Evolutionary conservation across 2,329 filamentous ascomycete species (phyloP).

Genomic region (Ilyonectria destructans): DNA sequence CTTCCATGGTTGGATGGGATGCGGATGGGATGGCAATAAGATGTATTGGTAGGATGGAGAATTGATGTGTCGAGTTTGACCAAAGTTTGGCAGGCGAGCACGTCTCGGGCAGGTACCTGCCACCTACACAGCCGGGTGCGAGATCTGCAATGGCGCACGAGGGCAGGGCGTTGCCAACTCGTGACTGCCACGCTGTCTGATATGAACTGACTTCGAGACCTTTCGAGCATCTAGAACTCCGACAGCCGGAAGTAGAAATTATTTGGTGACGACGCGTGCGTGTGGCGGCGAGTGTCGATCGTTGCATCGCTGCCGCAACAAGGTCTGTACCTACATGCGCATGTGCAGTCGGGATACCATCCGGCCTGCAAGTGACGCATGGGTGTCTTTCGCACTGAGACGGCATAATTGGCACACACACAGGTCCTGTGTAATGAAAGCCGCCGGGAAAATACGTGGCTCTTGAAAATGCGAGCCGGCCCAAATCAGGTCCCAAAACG

Average conservation of each 20-base stretch:
- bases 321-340: background rate
- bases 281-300: background rate
- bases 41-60: background rate
- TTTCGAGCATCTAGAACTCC: conserved; percentile 10
- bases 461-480: conserved; percentile 5
- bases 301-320: background rate
- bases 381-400: background rate
- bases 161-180: conserved; percentile 9
- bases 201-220: conserved; percentile 22
- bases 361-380: background rate
- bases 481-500: conserved; percentile 4
- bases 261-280: background rate
- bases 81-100: background rate
- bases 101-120: background rate
- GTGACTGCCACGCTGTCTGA: conserved; percentile 21
- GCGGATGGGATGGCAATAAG: background rate
- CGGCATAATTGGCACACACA: conserved; percentile 1
- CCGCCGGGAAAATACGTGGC: conserved; percentile 8
- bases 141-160: background rate
- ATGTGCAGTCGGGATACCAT: background rate
- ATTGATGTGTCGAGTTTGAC: conserved; percentile 1
- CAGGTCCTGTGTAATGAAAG: conserved; percentile 12
- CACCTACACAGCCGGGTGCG: background rate
- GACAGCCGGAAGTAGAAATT: conserved; percentile 2
- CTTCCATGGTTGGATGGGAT: background rate